These are phyloP conservation scores for Talaromyces marneffei DNA, from an alignment of 2,329 filamentous ascomycete species.

Conservation along the genomic window DNA sequence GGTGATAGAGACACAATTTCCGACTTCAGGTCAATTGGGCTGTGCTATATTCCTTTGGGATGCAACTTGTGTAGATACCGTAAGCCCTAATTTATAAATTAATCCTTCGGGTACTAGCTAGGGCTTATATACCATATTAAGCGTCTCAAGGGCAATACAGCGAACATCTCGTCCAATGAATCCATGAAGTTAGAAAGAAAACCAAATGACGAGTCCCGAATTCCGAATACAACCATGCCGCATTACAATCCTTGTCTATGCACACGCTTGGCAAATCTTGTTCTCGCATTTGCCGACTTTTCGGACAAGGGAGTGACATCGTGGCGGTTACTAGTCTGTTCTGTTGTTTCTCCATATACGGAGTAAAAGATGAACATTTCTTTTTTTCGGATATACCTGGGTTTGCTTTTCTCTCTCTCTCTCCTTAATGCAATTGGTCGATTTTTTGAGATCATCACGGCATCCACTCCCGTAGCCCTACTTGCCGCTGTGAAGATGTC, in stretches of 20 bases:
- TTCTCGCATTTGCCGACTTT: not conserved
- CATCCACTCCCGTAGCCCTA: not conserved
- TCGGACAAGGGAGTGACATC: not conserved
- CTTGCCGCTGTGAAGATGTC: not conserved
- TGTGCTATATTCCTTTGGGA: not conserved
- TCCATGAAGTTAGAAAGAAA: not conserved
- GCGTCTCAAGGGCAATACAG: too few relatives aligned
- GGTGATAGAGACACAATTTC: not conserved
- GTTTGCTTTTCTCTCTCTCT: not conserved
- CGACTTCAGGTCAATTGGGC: not conserved
- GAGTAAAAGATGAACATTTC: too few relatives aligned
- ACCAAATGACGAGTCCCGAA: not conserved
- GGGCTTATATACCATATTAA: too few relatives aligned
- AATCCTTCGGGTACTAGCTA: too few relatives aligned
- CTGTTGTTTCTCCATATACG: not conserved
- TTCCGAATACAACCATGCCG: not conserved
- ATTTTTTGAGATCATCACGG: not conserved
- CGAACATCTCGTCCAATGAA: too few relatives aligned
- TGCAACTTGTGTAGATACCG: too few relatives aligned
- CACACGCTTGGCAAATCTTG: constrained; percentile 1
- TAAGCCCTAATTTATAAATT: too few relatives aligned
- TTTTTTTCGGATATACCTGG: not conserved
- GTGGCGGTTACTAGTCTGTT: not conserved
- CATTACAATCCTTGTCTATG: not conserved
- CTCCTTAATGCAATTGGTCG: not conserved